A percentile compares a stretch with the other conserved stretches of the same genome.
Conservation (phyloP, 768 basidiomycete species). For the Trametes sanguinea region DNA sequence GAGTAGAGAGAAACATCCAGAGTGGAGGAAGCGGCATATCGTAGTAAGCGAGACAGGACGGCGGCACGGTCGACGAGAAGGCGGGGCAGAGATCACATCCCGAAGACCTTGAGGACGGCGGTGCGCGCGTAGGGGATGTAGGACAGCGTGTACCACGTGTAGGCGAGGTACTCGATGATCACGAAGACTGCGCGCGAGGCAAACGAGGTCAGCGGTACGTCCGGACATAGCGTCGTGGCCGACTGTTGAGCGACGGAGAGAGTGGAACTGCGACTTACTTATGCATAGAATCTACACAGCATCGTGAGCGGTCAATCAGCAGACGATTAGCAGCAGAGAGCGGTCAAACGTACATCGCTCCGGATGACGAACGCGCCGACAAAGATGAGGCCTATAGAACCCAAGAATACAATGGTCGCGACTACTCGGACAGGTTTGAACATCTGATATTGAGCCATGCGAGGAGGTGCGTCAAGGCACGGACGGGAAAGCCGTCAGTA, state of each 20-base stretch:
- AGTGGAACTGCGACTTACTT: constrained; percentile 52
- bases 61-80: neutral
- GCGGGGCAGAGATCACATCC: constrained; percentile 32
- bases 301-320: neutral
- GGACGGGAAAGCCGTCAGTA: no score
- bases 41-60: neutral
- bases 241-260: no score
- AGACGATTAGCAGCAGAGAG: neutral
- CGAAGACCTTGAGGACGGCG: constrained; percentile 67
- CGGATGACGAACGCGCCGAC: constrained; percentile 79
- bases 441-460: constrained; percentile 55
- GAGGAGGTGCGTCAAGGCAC: no score
- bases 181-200: constrained; percentile 67
- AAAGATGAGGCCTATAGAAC: constrained; percentile 79
- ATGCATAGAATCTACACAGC: constrained; percentile 62
- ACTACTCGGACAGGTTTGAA: constrained; percentile 90
- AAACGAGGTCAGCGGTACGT: neutral
- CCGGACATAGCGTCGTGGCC: no score
- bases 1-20: neutral
- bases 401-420: constrained; percentile 78
- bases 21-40: neutral
- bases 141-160: constrained; percentile 83
- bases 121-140: constrained; percentile 92
- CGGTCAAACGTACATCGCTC: constrained; percentile 54
- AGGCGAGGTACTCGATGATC: constrained; percentile 88